Evolutionary conservation across 306 rosid species (phyloP).

Genomic region (Inga laurina): DNA sequence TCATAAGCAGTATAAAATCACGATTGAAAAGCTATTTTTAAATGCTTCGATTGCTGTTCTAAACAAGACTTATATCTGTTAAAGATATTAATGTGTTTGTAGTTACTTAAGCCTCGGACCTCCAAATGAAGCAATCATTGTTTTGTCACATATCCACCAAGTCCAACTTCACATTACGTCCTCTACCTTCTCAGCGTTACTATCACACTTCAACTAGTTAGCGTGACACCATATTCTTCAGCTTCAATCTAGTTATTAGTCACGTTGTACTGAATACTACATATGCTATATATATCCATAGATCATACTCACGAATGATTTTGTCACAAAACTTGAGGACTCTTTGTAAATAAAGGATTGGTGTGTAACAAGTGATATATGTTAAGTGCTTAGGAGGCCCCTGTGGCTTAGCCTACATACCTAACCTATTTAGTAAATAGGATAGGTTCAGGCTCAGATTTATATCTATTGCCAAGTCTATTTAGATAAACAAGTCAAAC

Average conservation of each 20-base stretch:
- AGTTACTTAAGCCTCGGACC: conserved; percentile 26
- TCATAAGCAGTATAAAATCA: no score
- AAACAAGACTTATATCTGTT: no score
- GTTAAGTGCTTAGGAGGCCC: not conserved
- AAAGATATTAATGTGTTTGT: not conserved
- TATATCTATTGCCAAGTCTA: no score
- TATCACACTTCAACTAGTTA: not conserved
- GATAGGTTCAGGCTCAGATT: no score
- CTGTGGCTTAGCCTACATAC: no score
- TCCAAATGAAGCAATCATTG: conserved; percentile 26
- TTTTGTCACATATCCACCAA: conserved; percentile 22
- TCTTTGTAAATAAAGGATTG: not conserved
- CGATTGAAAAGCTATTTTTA: no score
- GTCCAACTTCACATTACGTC: conserved; percentile 29
- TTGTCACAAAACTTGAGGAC: not conserved
- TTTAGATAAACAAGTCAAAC: no score
- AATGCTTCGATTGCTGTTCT: no score
- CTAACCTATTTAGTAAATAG: no score
- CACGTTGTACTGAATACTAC: not conserved
- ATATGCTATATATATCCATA: no score
- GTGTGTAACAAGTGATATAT: not conserved
- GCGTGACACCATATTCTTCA: not conserved
- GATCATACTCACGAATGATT: not conserved
- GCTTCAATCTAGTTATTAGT: not conserved
- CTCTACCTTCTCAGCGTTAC: conserved; percentile 9